Base-by-base conservation (phyloP, 257 asterid genomes). In the Primulina huaijiensis region DNA sequence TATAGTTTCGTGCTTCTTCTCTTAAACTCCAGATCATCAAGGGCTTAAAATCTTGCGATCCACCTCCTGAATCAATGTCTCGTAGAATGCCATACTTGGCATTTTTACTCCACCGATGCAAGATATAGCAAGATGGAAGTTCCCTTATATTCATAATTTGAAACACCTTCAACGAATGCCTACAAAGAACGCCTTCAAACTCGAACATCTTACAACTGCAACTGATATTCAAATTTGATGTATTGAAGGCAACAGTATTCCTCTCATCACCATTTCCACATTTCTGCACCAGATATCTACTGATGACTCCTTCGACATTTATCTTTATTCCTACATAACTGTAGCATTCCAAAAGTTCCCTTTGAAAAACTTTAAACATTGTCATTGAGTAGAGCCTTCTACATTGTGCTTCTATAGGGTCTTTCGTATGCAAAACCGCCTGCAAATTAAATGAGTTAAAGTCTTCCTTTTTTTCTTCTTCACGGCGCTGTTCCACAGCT, bases 181-280 rank as follows among this genome's bases (percentile, higher is more conserved):
- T 84, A 57, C 88, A 84, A 14, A 84, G 82, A 34, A 84, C 43
- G 3, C 88, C 88, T 81, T 81, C 86, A 72, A 87, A 93, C 85
- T 90, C 97, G 35, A 93, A 93, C 96, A 90, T 88, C 69, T 82
- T 89, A 61, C 98, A 93, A 76, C 96, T 93, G 77, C 98, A 93
- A 57, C 83, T 90, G 75, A 90, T 68, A 69, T 90, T 90, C 58
- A 90, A 78, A 65, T 86, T 93, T 11, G 97, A 86, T 1, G 96
- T 85, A n/a, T 90, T 89, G 60, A 89, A 90, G 31, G 97, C 98
- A n/a, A 93, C 96, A 0, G 97, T 93, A 33, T 86, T 84, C 78
- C 95, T 77, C 69, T 79, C 86, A 59, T 84, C 88, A 10, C 82
- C 77, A 29, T 72, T 78, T 14, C 81, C 86, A 66, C 82, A 78